Evolutionary conservation across 1,139 yeast genomes (phyloP), one percentile per base, ranked within the genome.

Genomic region (Yamadazyma sp.): DNA sequence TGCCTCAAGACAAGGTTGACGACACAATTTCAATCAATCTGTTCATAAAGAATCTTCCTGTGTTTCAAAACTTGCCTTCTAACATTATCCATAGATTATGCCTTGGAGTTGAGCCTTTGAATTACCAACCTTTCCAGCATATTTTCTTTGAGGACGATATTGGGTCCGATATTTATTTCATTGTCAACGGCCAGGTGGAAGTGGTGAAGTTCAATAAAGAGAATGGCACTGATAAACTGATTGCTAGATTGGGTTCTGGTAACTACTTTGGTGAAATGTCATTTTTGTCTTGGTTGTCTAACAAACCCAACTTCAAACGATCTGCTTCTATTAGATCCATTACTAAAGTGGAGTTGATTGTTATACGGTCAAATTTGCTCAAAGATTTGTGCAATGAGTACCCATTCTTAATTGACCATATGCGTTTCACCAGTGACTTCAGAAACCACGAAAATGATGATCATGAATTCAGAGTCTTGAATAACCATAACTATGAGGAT

Each of bases 241-340:
- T 80, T 31, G 89, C 86, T 1, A 70, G 86, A 42, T 61, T 84
- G 28, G 72, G 77, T 2, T 61, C 76, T 8, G 88, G 86, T 8
- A 73, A 80, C 30, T 83, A 81, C 56, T 82, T 85, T 61, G 94
- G 94, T 18, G 92, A 84, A 56, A 79, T 83, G 80, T 77, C 87
- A 0, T 83, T 83, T 50, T 59, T 84, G 29, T 67, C 78, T 3
- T 68, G 74, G 23, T 58, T 82, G 17, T 62, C 70, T 10, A 57
- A 61, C 27, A 50, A 58, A 10, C 54, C 55, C 12, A 48, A 50
- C 11, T 51, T 49, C 16, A 57, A 54, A 25, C 61, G 90, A 45
- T 73, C 81, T 30, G 89, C 89, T 0, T 76, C 78, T 37, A 77
- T 83, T 24, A 64, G 89, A 39, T 70, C 87, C 0, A 74, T 82